Base-by-base conservation (phyloP, 371 early-diverging fungal species). In the Capillidium heterosporum region DNA sequence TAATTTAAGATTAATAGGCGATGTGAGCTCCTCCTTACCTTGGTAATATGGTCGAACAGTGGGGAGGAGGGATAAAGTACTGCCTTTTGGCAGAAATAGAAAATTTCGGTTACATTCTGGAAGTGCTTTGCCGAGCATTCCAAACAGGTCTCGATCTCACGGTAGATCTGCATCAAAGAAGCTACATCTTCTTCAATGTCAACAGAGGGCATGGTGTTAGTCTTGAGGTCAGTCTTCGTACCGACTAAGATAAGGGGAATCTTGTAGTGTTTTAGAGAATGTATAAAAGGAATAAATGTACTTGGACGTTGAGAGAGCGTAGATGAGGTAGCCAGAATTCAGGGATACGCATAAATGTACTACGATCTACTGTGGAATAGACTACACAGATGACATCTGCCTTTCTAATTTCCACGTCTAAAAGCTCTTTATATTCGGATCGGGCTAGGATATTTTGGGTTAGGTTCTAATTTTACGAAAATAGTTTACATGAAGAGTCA, bases 31-130 rank as follows among this genome's bases (percentile, higher is more conserved):
- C 0, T 43, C 56, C 68, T 55, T 65, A 85, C 86, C 64, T 93
- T 93, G 60, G 87, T 89, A 53, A 87, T 71, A 4, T 91, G 85
- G 70, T 97, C 95, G 58, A 91, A 97, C 19, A 97, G 72, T 15
- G 94, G 94, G 2, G 90, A 87, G 2, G 93, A 93, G 3, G 98
- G 98, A 61, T 97, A 91, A 28, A 95, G 70, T 11, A 97, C 95
- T 1, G 95, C 95, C 67, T 94, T 93, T 73, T 93, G 94, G 1
- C 95, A 95, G 75, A 95, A 95, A 70, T 94, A 97, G 59, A 97
- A 97, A n/a, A 95, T 89, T 69, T 97, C 98, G 0, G 92, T 84
- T 2, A 95, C 91, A 61, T 95, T 95, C 48, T 93, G 68, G 27
- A 87, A 69, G 61, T 85, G 84, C 65, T 89, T 90, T n/a, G 95